phyloP scores from a whole-genome alignment of 2,329 filamentous ascomycete genomes.

The Ploettnerulaceae sp. region DNA sequence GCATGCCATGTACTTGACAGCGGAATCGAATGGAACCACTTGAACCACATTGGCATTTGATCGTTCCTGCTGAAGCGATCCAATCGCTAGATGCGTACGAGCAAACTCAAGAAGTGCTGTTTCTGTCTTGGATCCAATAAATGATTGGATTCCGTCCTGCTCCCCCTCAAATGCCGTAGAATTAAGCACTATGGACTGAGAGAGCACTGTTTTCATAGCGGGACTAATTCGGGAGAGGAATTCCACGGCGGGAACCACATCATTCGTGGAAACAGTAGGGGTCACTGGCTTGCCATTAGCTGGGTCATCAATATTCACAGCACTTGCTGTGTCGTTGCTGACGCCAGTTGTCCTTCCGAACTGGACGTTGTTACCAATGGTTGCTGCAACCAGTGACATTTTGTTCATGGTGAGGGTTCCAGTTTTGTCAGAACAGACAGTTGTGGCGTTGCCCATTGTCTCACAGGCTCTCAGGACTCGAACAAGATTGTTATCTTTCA shows the following conservation, averaged over 20 bases:
- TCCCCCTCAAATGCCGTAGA: conserved; percentile 66
- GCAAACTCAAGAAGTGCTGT: conserved; percentile 69
- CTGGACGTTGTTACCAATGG: conserved; percentile 56
- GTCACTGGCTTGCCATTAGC: no score
- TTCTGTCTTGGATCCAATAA: conserved; percentile 74
- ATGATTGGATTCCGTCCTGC: conserved; percentile 53
- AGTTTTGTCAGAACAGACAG: conserved; percentile 76
- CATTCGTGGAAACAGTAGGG: no score
- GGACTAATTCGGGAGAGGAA: conserved; percentile 28
- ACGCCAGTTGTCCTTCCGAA: conserved; percentile 25
- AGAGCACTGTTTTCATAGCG: conserved; percentile 40
- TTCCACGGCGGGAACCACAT: conserved; percentile 30
- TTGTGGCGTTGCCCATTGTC: conserved; percentile 66
- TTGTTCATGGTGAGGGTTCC: conserved; percentile 69
- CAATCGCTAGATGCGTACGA: conserved; percentile 60
- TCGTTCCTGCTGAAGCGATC: conserved; percentile 54
- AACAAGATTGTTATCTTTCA: conserved; percentile 65
- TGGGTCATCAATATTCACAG: no score
- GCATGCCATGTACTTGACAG: conserved; percentile 64
- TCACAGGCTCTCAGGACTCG: conserved; percentile 61
- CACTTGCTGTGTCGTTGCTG: neutral
- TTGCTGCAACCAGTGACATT: conserved; percentile 71
- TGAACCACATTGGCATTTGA: conserved; percentile 55
- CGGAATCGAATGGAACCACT: conserved; percentile 39
- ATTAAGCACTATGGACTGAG: conserved; percentile 62